Conservation (phyloP, 1,139 yeast species). For the Debaryomycetaceae sp. region DNA sequence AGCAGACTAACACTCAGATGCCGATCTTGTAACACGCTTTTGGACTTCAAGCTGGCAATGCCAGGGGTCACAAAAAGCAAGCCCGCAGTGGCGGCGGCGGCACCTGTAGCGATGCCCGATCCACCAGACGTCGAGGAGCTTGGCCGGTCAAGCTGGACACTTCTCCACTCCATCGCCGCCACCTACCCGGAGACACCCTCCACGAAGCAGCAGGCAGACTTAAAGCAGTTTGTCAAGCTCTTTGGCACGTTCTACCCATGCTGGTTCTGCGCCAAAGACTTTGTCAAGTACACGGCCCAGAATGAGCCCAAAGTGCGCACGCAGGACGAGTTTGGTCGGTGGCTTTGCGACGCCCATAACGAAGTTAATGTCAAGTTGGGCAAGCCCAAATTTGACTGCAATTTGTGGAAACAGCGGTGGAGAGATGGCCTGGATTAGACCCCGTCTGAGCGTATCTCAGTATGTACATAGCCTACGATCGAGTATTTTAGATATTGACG, state of each 20-base stretch:
- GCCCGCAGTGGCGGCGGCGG: conserved; percentile 3
- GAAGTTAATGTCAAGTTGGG: conserved; percentile 82
- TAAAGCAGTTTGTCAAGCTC: conserved; percentile 62
- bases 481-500: too few species aligned
- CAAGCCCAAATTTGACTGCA: conserved; percentile 81
- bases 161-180: conserved; percentile 88
- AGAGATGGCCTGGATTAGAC: conserved; percentile 77
- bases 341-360: conserved; percentile 96
- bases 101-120: conserved; percentile 5
- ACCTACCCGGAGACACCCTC: conserved; percentile 74
- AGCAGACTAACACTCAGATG: conserved; percentile 43
- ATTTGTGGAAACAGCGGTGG: conserved; percentile 93
- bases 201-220: conserved; percentile 58
- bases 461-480: conserved; percentile 13
- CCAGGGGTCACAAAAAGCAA: conserved; percentile 13
- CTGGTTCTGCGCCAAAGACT: conserved; percentile 89
- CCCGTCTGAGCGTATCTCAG: too few species aligned
- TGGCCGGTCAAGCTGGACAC: conserved; percentile 90
- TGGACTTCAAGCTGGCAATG: conserved; percentile 60
- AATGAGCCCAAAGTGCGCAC: conserved; percentile 64
- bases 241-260: conserved; percentile 90
- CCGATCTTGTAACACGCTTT: conserved; percentile 74
- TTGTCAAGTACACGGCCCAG: conserved; percentile 54
- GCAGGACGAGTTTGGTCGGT: conserved; percentile 77
- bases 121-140: conserved; percentile 85